These are phyloP conservation scores for Bonia amplexicaulis DNA, from an alignment of 176 grass and related monocot species.

Conservation along the genomic window DNA sequence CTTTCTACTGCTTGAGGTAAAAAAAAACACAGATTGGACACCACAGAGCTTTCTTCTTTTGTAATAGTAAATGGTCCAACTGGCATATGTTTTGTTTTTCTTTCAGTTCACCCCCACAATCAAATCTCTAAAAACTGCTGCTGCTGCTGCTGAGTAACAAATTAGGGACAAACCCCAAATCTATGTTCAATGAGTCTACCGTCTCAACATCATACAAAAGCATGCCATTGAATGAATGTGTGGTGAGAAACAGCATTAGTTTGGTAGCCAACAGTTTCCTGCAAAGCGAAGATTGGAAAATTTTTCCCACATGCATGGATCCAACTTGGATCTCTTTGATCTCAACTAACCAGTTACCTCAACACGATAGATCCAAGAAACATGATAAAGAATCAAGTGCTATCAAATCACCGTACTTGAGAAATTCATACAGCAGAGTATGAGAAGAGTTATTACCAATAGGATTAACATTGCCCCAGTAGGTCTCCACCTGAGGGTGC, in stretches of 20 bases:
- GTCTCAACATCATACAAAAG: conserved; percentile 1
- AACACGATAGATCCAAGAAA: neutral
- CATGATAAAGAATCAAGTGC: neutral
- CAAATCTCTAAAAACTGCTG: neutral
- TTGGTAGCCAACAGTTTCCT: conserved; percentile 4
- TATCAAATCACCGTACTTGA: neutral
- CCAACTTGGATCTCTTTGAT: conserved; percentile 12
- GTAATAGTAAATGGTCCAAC: neutral
- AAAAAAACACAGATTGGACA: neutral
- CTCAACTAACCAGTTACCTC: conserved; percentile 23
- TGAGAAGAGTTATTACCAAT: conserved; percentile 53
- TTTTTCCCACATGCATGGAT: conserved; percentile 17
- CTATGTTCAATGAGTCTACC: conserved; percentile 7
- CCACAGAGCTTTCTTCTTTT: neutral
- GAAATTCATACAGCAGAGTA: neutral
- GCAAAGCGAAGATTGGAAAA: neutral
- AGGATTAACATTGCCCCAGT: conserved; percentile 98
- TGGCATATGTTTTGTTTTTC: neutral
- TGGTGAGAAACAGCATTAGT: conserved; percentile 17
- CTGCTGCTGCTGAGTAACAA: neutral
- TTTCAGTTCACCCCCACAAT: conserved; percentile 2
- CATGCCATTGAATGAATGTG: conserved; percentile 6
- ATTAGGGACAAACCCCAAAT: neutral
- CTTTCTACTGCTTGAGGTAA: neutral
- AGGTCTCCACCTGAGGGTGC: conserved; percentile 94